These are phyloP conservation scores for Polytrichum commune DNA, from an alignment of 225 moss, liverwort and hornwort species.

Conservation along the genomic window DNA sequence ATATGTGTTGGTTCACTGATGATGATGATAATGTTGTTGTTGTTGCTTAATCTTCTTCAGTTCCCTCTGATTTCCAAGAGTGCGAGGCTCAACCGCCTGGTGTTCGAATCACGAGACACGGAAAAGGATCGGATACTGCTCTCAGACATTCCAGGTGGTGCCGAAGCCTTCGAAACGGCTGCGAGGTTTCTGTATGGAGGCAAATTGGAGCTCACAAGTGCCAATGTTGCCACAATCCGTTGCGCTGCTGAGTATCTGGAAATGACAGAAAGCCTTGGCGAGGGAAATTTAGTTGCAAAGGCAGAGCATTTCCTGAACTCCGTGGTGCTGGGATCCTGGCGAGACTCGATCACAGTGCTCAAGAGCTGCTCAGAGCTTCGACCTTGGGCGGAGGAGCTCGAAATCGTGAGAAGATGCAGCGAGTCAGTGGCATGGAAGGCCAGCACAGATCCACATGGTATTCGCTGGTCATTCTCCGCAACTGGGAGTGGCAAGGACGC, in stretches of 20 bases:
- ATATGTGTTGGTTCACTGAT: background rate
- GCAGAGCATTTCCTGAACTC: slow-evolving; percentile 24
- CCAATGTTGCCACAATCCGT: slow-evolving; percentile 23
- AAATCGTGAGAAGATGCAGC: slow-evolving; percentile 33
- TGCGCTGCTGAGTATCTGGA: slow-evolving; percentile 35
- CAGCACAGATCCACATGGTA: slow-evolving; percentile 28
- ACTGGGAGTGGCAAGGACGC: slow-evolving; percentile 1
- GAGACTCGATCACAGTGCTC: slow-evolving; percentile 23
- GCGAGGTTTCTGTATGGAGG: slow-evolving; percentile 19
- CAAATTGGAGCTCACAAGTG: slow-evolving; percentile 5
- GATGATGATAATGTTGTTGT: background rate
- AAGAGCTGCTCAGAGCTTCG: slow-evolving; percentile 23
- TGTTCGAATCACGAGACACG: slow-evolving; percentile 27
- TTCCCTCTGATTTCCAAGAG: slow-evolving; percentile 34
- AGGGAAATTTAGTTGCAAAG: slow-evolving; percentile 17
- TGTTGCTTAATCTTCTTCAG: slow-evolving; percentile 5
- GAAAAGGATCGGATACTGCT: slow-evolving; percentile 23
- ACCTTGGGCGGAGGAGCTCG: slow-evolving; percentile 33
- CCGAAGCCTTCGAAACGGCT: slow-evolving; percentile 25
- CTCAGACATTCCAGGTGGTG: slow-evolving; percentile 25
- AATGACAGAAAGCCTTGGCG: slow-evolving; percentile 31
- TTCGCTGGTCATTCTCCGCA: slow-evolving; percentile 23
- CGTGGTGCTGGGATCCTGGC: slow-evolving; percentile 22
- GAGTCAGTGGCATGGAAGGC: slow-evolving; percentile 37
- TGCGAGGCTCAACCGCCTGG: slow-evolving; percentile 25